phyloP scores from a whole-genome alignment of 2,329 filamentous ascomycete genomes.

The Claviceps citrina region DNA sequence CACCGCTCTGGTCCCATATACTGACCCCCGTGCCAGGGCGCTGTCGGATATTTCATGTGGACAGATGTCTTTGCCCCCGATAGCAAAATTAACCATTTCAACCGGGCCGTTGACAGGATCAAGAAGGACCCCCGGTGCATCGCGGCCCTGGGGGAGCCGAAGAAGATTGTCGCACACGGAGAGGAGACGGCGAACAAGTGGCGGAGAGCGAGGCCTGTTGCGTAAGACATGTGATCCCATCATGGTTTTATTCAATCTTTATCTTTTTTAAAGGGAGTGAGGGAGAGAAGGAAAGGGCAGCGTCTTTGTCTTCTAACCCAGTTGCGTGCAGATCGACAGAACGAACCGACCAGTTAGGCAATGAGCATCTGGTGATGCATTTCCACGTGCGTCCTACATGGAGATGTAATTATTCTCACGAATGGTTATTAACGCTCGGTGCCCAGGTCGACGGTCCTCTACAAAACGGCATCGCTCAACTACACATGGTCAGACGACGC shows the following conservation, averaged over 20 bases:
- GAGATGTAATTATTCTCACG: no score
- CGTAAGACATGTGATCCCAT: conserved; percentile 24
- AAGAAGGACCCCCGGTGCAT: conserved; percentile 56
- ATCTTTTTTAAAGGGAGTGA: no score
- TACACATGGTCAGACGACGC: conserved; percentile 60
- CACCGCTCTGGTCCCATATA: no score
- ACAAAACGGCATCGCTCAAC: conserved; percentile 55
- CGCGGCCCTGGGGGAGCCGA: conserved; percentile 57
- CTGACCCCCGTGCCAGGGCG: conserved; percentile 34
- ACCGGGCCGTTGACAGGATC: conserved; percentile 67
- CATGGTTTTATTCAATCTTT: neutral
- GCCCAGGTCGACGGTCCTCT: conserved; percentile 58
- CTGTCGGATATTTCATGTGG: conserved; percentile 66
- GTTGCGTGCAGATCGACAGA: conserved; percentile 39
- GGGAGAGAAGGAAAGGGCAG: no score
- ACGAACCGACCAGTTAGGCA: conserved; percentile 57
- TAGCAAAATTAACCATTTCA: conserved; percentile 78
- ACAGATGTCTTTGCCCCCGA: conserved; percentile 71
- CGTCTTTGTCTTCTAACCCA: neutral
- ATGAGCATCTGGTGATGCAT: conserved; percentile 68
- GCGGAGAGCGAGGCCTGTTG: conserved; percentile 49
- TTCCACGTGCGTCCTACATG: conserved; percentile 48
- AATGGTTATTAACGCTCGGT: no score
- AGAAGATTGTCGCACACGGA: conserved; percentile 66
- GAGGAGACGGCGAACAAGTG: conserved; percentile 71